These are phyloP conservation scores for Xylariaceae sp. DNA, from an alignment of 2,329 filamentous ascomycete genomes.

Conservation along the genomic window DNA sequence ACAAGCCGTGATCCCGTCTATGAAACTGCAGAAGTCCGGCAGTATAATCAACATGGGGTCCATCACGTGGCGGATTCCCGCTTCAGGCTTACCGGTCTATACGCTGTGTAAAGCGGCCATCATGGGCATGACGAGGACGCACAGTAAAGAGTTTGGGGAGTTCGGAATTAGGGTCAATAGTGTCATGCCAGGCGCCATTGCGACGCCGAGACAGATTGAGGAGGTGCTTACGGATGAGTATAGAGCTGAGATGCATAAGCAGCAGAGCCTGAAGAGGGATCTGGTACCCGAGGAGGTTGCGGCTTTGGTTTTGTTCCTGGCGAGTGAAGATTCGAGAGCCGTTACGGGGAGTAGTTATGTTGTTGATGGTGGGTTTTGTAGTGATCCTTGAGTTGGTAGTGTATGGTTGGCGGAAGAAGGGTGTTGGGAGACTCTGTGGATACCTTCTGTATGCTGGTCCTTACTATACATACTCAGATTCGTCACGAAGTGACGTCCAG, in stretches of 20 bases:
- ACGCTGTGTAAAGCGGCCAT: slow-evolving; percentile 37
- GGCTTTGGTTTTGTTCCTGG: slow-evolving; percentile 42
- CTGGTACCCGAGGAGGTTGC: slow-evolving; percentile 42
- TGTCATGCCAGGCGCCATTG: slow-evolving; percentile 47
- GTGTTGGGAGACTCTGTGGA: too few species aligned
- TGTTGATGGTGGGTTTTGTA: slow-evolving; percentile 35
- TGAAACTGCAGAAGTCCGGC: slow-evolving; percentile 29
- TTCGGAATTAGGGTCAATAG: slow-evolving; percentile 42
- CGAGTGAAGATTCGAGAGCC: slow-evolving; percentile 43
- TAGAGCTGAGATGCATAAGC: slow-evolving; percentile 33
- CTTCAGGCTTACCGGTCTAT: slow-evolving; percentile 32
- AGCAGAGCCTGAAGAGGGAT: slow-evolving; percentile 41
- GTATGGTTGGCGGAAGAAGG: background rate
- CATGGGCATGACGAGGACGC: slow-evolving; percentile 36
- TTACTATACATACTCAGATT: too few species aligned
- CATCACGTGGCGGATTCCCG: slow-evolving; percentile 37
- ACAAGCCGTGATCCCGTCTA: slow-evolving; percentile 35
- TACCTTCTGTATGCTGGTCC: too few species aligned
- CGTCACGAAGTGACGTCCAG: too few species aligned
- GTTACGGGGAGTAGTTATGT: slow-evolving; percentile 42
- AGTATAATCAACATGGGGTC: slow-evolving; percentile 41
- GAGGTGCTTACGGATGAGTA: slow-evolving; percentile 42
- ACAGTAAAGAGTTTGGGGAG: slow-evolving; percentile 35
- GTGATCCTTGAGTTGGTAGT: slow-evolving; percentile 19
- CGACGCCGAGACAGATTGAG: slow-evolving; percentile 41